Evolutionary conservation across 768 basidiomycete genomes (phyloP).

Genomic region (Mrakia blollopis): DNA sequence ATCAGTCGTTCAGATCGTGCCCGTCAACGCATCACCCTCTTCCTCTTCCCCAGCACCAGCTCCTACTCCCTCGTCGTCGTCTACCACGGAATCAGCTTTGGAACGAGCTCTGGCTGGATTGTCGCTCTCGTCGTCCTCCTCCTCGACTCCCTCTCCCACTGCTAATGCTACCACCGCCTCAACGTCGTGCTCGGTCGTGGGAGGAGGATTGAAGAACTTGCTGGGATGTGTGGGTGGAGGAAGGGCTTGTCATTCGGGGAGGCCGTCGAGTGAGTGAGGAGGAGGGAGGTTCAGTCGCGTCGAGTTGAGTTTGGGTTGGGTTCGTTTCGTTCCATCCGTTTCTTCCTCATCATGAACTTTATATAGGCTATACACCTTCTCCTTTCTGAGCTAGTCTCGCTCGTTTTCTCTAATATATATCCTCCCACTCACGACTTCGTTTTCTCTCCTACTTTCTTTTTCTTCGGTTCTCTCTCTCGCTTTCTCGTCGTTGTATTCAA

Average conservation of each 20-base stretch:
- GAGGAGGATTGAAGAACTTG: not conserved
- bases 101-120: not conserved
- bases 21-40: not conserved
- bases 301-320: too few relatives aligned
- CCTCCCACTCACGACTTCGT: too few relatives aligned
- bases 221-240: not conserved
- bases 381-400: too few relatives aligned
- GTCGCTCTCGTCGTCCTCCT: not conserved
- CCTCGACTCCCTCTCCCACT: not conserved
- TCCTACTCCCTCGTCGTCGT: not conserved
- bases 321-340: not conserved
- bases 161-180: too few relatives aligned
- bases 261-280: not conserved
- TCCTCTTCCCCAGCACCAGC: not conserved
- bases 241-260: constrained; percentile 3
- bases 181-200: not conserved
- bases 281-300: not conserved
- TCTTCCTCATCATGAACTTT: too few relatives aligned
- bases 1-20: constrained; percentile 25
- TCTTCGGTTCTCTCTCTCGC: too few relatives aligned
- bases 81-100: not conserved
- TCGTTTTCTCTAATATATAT: too few relatives aligned
- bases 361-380: too few relatives aligned
- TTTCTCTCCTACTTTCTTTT: too few relatives aligned
- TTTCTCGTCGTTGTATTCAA: too few relatives aligned